phyloP scores from a whole-genome alignment of 106 monocot species.

The Narthecium ossifragum region DNA sequence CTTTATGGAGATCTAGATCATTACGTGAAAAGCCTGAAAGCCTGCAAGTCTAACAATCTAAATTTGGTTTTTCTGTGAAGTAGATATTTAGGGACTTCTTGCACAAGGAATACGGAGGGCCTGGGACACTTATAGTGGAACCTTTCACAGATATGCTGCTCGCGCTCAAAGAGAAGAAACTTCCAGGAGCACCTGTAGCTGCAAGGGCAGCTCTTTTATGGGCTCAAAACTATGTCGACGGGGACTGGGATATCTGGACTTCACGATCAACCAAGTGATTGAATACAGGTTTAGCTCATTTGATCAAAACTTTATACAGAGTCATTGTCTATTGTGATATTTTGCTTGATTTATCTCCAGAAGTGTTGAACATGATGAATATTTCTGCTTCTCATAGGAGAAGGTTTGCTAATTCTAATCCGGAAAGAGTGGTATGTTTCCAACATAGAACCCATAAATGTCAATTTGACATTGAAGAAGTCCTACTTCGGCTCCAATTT shows the following conservation, averaged over 20 bases:
- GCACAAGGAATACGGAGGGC: slow-evolving; percentile 47
- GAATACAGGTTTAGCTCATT: too few relatives aligned
- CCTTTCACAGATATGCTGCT: slow-evolving; percentile 50
- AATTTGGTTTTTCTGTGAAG: not conserved
- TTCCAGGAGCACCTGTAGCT: slow-evolving; percentile 26
- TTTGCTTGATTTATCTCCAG: too few relatives aligned
- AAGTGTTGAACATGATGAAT: too few relatives aligned
- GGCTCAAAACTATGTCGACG: slow-evolving; percentile 32
- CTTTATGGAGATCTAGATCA: too few relatives aligned
- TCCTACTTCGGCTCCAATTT: not conserved
- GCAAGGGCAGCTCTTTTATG: slow-evolving; percentile 41
- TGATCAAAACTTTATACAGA: too few relatives aligned
- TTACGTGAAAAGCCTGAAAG: too few relatives aligned
- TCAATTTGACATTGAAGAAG: not conserved
- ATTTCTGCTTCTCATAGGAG: too few relatives aligned
- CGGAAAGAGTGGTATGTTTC: too few relatives aligned
- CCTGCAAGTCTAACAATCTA: not conserved
- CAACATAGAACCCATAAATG: too few relatives aligned
- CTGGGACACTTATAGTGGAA: slow-evolving; percentile 39
- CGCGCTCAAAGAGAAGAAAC: slow-evolving; percentile 39
- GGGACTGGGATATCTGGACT: slow-evolving; percentile 32
- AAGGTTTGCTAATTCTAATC: too few relatives aligned
- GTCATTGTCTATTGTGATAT: too few relatives aligned
- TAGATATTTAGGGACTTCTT: slow-evolving; percentile 37
- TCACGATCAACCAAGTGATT: too few relatives aligned